Conservation (phyloP, 148 eudicot species). For the Linanthus parryae region DNA sequence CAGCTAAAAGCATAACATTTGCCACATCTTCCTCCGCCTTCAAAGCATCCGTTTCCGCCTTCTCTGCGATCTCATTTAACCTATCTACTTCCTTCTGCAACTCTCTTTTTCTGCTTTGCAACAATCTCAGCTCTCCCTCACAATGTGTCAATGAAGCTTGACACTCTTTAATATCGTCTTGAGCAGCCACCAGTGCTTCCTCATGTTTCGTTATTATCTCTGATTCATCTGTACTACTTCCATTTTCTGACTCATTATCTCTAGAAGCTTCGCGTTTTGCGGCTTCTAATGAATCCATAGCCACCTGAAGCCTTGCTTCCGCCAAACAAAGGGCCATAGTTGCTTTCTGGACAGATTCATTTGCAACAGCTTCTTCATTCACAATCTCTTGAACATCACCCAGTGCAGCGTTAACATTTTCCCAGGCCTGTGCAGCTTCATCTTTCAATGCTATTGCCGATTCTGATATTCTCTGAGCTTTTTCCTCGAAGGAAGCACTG, state of each 20-base stretch:
- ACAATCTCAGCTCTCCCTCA: constrained; percentile 57
- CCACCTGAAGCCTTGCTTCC: constrained; percentile 75
- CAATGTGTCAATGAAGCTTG: constrained; percentile 41
- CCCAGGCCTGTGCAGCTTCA: constrained; percentile 67
- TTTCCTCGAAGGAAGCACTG: constrained; percentile 82
- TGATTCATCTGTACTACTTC: constrained; percentile 31
- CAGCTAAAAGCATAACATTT: constrained; percentile 88
- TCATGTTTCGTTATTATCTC: constrained; percentile 39
- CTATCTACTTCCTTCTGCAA: constrained; percentile 69
- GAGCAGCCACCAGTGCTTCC: constrained; percentile 50
- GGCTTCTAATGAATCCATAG: constrained; percentile 49
- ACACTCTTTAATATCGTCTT: constrained; percentile 53
- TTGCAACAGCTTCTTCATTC: constrained; percentile 58
- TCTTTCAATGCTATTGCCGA: constrained; percentile 76
- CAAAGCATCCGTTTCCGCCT: constrained; percentile 52
- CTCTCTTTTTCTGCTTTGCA: constrained; percentile 67
- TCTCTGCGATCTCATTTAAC: constrained; percentile 64
- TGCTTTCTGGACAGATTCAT: constrained; percentile 77
- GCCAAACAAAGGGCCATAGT: constrained; percentile 79
- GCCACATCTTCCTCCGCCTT: constrained; percentile 93
- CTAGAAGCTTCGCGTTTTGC: constrained; percentile 31
- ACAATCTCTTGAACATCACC: constrained; percentile 47
- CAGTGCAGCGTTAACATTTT: constrained; percentile 41
- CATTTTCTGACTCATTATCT: constrained; percentile 36
- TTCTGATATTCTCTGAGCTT: constrained; percentile 89